Base-by-base conservation (phyloP, 2,329 filamentous ascomycete species). In the Colletotrichum sp. region DNA sequence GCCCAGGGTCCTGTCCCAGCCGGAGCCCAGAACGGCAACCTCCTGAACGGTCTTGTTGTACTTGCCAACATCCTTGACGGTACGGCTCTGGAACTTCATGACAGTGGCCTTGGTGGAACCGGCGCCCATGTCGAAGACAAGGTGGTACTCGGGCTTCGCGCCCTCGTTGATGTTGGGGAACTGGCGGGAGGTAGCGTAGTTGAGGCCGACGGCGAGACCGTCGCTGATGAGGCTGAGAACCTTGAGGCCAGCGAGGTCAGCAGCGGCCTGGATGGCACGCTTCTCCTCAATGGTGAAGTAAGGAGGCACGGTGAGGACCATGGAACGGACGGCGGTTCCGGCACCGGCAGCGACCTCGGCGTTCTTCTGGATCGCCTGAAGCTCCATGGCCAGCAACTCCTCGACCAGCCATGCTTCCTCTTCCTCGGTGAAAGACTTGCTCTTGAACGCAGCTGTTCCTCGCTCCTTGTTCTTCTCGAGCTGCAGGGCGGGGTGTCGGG, bases 21-120 rank as follows among this genome's bases (percentile, higher is more conserved):
- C 95, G 79, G 91, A 91, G 74, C 96, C 96, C 60, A 98, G 80
- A 48, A 98, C 95, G 77, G 95, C 92, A n/a, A 99, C 94, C 84
- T 99, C 97, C 83, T 99, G 97, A 36, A 99, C 87, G 2, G 96
- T 98, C 91, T 99, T 99, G 89, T 98, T 99, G 88, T 92, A 96
- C 84, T 94, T 96, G 79, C 96, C 96, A 71, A 96, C 87, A 80
- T 98, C 96, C 89, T 99, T 99, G 77, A 99, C 93, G 3, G 91
- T 93, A 80, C 94, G 93, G 82, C 94, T 94, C 84, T 98, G 96
- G 86, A 99, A 98, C 81, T 93, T 94, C 83, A 99, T 86, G 68
- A 99, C 88, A 8, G 96, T 97, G 6, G 96, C 96, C 80, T 95
- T 98, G 36, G 96, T 94, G 61, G 95, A 98, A 6, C 97, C 97